A percentile compares a stretch with the other conserved stretches of the same genome.
These are phyloP conservation scores for Podospora didyma DNA, from an alignment of 495 filamentous ascomycete species.

Conservation along the genomic window DNA sequence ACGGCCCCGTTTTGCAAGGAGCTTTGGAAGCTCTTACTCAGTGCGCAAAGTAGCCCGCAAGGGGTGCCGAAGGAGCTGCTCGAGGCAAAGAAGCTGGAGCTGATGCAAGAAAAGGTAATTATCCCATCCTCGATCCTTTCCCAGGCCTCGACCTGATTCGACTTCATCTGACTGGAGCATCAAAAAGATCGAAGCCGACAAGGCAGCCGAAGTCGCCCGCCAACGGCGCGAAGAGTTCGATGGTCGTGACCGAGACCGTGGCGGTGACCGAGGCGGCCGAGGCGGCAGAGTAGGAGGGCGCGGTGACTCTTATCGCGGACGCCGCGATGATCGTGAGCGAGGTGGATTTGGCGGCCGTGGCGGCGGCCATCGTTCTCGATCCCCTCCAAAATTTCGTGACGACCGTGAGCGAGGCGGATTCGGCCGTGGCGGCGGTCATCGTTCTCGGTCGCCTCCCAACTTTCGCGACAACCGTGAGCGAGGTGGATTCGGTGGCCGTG, in stretches of 20 bases:
- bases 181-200: conserved; percentile 74
- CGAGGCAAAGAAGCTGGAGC: conserved; percentile 91
- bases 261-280: conserved; percentile 49
- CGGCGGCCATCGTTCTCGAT: conserved; percentile 39
- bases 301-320: too few relatives aligned
- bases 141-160: background rate
- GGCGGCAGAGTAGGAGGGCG: conserved; percentile 43
- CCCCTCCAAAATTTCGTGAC: conserved; percentile 35
- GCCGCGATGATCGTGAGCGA: too few relatives aligned
- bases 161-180: background rate
- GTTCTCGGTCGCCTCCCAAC: conserved; percentile 32
- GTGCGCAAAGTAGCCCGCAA: conserved; percentile 80
- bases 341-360: conserved; percentile 35
- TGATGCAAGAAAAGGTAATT: conserved; percentile 85
- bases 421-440: conserved; percentile 47
- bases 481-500: conserved; percentile 40
- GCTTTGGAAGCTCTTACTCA: conserved; percentile 85
- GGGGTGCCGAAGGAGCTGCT: conserved; percentile 92
- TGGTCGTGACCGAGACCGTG: conserved; percentile 58
- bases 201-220: conserved; percentile 70
- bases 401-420: conserved; percentile 7
- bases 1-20: conserved; percentile 89
- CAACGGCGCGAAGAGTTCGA: conserved; percentile 56
- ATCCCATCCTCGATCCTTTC: background rate
- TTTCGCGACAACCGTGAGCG: conserved; percentile 47